Base-by-base conservation (phyloP, 2,329 filamentous ascomycete genomes). In the Lachnum nothofagi region DNA sequence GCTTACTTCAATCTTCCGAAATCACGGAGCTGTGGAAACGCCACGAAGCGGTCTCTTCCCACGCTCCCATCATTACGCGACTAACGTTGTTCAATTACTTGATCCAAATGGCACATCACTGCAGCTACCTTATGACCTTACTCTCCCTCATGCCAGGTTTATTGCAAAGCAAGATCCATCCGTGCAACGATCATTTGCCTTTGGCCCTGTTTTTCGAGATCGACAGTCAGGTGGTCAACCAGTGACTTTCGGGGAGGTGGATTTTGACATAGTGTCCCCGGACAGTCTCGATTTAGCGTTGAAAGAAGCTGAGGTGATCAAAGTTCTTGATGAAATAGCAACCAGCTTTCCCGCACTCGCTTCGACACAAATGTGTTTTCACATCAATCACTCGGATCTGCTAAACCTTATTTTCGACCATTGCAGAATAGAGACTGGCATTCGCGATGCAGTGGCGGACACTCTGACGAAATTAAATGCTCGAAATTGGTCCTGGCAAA, bases 91-190 rank as follows among this genome's bases (percentile, higher is more conserved):
- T 14, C 85, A 88, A 52, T 70, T 97, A 12, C 73, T 98, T 22
- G 89, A 95, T 65, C 76, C 82, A 1, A 87, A 84, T 53, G 93
- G 91, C 2, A 91, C 86, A n/a, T 75, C 96, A 1, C 74, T 97
- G 6, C 93, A 98, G 64, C 71, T 98, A n/a, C 93, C 93, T 0
- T 96, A 88, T 61, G 93, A 98, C 66, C 73, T 97, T 19, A 95
- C 90, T 2, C 76, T 97, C 55, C 90, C 91, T 1, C 84, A 95
- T 65, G 93, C 93, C 20, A 80, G 91, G 46, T 82, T 85, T 49
- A 79, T 98, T 44, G 90, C 91, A 4, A 85, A 87, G 54, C 79
- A 83, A n/a, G 75, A 77, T 10, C 73, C 81, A 0, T 74, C 81
- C 1, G 70, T 88, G 4, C 80, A 88, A 57, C 86, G 88, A 56